Percentiles rank a stretch among this genome's conserved stretches.
Conservation (phyloP, 148 eudicot genomes). For the Rhododendron henanense region DNA sequence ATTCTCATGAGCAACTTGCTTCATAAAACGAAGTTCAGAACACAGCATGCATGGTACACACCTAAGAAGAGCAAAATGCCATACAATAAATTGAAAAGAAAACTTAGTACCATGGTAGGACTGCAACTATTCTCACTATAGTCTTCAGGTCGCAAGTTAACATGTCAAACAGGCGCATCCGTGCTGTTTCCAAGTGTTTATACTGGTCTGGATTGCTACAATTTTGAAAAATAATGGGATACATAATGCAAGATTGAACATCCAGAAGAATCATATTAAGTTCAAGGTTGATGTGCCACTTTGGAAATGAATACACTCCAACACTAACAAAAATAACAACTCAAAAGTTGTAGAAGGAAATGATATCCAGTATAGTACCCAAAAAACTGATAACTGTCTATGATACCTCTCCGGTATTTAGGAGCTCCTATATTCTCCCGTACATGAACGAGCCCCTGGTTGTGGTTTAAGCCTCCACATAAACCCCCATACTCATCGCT, state of each 20-base stretch:
- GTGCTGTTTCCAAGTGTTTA: conserved; percentile 96
- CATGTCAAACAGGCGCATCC: conserved; percentile 85
- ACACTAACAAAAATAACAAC: not conserved
- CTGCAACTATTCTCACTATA: conserved; percentile 89
- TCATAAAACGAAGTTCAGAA: not conserved
- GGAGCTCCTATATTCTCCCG: no score
- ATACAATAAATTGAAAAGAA: not conserved
- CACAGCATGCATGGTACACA: not conserved
- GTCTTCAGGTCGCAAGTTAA: conserved; percentile 87
- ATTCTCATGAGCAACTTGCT: not conserved
- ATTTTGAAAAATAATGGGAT: not conserved
- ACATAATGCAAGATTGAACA: no score
- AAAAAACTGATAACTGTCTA: no score
- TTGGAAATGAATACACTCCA: not conserved
- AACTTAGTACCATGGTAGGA: conserved; percentile 71
- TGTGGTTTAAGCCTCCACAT: no score
- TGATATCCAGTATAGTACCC: no score
- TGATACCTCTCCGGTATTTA: no score
- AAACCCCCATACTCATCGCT: no score
- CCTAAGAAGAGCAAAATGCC: not conserved
- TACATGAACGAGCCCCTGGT: no score
- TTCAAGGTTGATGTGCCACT: not conserved
- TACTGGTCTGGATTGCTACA: conserved; percentile 98
- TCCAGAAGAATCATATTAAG: not conserved
- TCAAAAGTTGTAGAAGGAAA: not conserved